Base-by-base conservation (phyloP, 1,139 yeast species). In the Magnusiomyces sp. region DNA sequence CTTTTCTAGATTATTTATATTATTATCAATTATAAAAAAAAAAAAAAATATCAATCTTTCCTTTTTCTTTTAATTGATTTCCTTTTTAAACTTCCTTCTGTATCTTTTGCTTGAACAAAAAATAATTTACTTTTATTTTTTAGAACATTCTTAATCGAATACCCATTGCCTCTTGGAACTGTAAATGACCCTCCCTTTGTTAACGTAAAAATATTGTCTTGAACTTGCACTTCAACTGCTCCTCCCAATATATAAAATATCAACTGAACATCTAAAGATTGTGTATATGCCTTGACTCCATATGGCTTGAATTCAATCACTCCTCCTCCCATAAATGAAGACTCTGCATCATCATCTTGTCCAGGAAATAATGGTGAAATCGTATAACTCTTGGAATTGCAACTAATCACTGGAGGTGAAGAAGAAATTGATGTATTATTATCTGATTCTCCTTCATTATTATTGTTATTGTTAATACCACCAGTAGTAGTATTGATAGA, bases 221-320 rank as follows among this genome's bases (percentile, higher is more conserved):
- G 77, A 7, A 90, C 59, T 1, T 79, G 76, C 2, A 86, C 90
- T 59, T 86, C 87, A 13, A 87, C 65, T 1, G 75, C 61, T 0
- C 97, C 97, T 41, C 73, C 70, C 10, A 83, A 74, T 36, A 89
- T 88, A 62, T 80, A 84, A 62, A 88, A 89, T 34, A 83, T 79
- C 58, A 83, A 83, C 54, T 81, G 76, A 5, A 86, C 81, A 50
- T 80, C 80, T 38, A 77, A 80, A 13, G 94, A 79, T 23, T 81
- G 76, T 58, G 80, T 77, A 54, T 75, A 66, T 43, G 80, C 77
- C 62, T 88, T 88, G 46, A 71, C 71, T 13, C 79, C 80, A 2
- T 73, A 65, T 1, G 59, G 57, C 0, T 92, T 88, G 29, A 89
- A 68, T 50, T 78, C 79, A 52, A 89, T 71, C 56, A 87, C 71